Evolutionary conservation across 2,329 filamentous ascomycete genomes (phyloP).

Genomic region (Colletotrichum neosansevieriae): DNA sequence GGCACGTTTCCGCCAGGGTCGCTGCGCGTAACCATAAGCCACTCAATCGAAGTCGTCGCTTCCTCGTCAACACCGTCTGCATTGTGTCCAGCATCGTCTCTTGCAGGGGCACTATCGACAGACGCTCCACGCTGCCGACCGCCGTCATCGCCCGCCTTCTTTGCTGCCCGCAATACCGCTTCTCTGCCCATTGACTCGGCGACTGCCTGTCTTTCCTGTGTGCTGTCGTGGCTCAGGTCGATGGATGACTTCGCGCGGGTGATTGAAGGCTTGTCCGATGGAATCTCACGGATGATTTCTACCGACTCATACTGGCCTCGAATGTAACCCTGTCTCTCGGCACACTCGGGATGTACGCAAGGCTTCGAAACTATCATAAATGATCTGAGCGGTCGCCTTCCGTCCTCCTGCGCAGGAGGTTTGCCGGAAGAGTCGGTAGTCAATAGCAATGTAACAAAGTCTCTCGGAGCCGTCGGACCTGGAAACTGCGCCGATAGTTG

Average conservation of each 20-base stretch:
- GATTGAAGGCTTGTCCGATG: conserved; percentile 59
- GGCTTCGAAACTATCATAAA: conserved; percentile 92
- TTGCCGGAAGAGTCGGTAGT: conserved; percentile 70
- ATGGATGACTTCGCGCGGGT: conserved; percentile 59
- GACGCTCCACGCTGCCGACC: conserved; percentile 41
- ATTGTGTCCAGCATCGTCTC: conserved; percentile 47
- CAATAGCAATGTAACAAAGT: conserved; percentile 85
- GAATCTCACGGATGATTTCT: conserved; percentile 89
- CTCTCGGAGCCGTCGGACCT: conserved; percentile 86
- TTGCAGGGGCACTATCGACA: conserved; percentile 35
- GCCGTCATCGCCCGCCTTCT: conserved; percentile 48
- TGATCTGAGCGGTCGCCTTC: conserved; percentile 68
- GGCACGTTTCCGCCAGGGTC: conserved; percentile 91
- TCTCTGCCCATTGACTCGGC: conserved; percentile 52
- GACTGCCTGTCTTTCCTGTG: conserved; percentile 46
- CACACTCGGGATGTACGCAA: conserved; percentile 80
- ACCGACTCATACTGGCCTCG: conserved; percentile 91
- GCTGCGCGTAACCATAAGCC: conserved; percentile 92
- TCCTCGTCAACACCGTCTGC: conserved; percentile 44
- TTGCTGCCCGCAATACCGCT: conserved; percentile 52
- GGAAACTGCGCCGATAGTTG: conserved; percentile 91
- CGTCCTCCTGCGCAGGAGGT: conserved; percentile 42
- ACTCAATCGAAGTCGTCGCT: conserved; percentile 72
- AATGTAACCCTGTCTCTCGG: conserved; percentile 78
- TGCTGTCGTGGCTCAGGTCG: conserved; percentile 53